Base-by-base conservation (phyloP, 176 grass and related monocot species). In the Chrysopogon serrulatus region DNA sequence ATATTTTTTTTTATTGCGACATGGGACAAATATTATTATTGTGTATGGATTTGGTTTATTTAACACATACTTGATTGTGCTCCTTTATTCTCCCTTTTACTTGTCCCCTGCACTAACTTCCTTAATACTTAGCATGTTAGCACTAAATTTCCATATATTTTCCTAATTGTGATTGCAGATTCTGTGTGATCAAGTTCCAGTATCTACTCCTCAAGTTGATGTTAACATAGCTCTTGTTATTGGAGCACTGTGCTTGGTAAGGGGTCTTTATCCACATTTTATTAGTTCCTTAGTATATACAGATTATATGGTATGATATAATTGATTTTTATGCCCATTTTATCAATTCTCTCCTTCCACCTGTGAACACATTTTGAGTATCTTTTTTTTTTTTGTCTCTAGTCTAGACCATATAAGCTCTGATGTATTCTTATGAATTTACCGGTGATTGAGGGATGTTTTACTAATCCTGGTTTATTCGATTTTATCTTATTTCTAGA, bases 191-290 rank as follows among this genome's bases (percentile, higher is more conserved):
- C 81, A 86, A 7, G 83, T 82, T 49, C 71, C 73, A 36, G 76
- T 83, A 82, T 92, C 76, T 59, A 86, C 87, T 86, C 96, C 95
- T 68, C 87, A 77, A 54, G 87, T 83, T 90, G 89, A 82, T 62
- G 83, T 91, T 57, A 98, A 95, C 79, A 88, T 98, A 82, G 85
- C 91, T 76, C 80, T 98, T 88, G 93, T 71, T 74, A 90, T 98
- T 92, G 92, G 87, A 84, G 91, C 96, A 89, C 79, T 98, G 62
- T 95, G 92, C 89, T 84, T 77, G 92, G 95, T 98, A 92, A 93
- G 81, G 62, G 78, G 18, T 82, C 62, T n/a, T 43, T 85, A 10
- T 81, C 81, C 2, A 12, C 24, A 49, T 89, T 76, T 77, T 86
- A 64, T 35, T 74, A 48, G 35, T 84, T 79, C 23, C 21, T 4